Conservation (phyloP, 257 asterid species). For the Solanum pimpinellifolium region DNA sequence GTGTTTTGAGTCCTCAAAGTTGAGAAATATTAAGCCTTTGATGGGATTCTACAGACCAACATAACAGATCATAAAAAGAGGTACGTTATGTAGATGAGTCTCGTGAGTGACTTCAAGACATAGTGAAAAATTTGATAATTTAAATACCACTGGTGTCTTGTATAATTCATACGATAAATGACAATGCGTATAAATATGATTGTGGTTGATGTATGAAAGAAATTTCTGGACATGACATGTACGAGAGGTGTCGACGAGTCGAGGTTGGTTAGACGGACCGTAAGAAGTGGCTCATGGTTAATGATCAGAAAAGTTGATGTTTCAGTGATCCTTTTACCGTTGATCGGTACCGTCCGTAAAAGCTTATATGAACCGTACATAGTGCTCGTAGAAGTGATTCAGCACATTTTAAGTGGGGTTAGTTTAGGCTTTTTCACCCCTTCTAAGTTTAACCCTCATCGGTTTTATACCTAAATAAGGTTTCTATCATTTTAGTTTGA, state of each 20-base stretch:
- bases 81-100: rapidly evolving
- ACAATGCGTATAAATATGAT: no score
- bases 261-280: background rate
- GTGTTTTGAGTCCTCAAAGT: background rate
- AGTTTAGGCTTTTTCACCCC: no score
- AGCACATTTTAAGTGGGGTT: no score
- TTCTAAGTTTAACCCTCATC: background rate
- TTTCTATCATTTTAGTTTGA: no score
- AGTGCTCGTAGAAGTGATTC: background rate
- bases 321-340: no score
- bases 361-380: no score
- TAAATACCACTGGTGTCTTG: background rate
- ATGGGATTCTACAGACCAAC: no score
- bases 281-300: no score
- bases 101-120: background rate
- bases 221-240: background rate
- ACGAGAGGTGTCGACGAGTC: background rate
- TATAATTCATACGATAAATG: background rate
- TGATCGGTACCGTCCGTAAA: background rate
- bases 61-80: no score
- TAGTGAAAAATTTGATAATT: background rate
- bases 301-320: no score
- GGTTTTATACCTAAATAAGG: background rate
- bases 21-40: background rate
- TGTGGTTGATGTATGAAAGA: background rate